Conservation (phyloP, 495 filamentous ascomycete species). For the Trichoderma asperelloides region DNA sequence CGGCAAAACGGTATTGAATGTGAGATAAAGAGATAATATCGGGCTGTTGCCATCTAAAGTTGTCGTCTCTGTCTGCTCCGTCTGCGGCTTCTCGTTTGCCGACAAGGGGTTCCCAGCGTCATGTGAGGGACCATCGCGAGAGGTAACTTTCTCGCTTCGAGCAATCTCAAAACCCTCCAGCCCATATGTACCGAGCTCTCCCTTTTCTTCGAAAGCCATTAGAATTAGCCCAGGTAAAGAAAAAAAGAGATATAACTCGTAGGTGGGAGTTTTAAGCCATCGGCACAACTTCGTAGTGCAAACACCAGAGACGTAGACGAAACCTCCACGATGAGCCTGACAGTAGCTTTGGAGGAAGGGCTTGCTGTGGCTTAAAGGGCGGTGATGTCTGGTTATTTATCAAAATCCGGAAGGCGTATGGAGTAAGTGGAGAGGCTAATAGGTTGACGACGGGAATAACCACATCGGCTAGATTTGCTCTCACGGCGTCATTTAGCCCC, state of each 20-base stretch:
- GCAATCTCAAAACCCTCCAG: neutral
- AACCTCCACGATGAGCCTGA: neutral
- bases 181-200: neutral
- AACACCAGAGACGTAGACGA: neutral
- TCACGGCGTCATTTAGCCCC: neutral
- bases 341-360: neutral
- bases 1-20: slow-evolving; percentile 55
- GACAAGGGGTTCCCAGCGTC: neutral
- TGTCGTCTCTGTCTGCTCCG: slow-evolving; percentile 1
- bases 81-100: neutral
- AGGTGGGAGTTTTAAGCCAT: neutral
- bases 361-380: neutral
- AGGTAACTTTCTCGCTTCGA: neutral
- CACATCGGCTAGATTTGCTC: neutral
- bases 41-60: slow-evolving; percentile 14
- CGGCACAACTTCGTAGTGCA: neutral
- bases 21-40: slow-evolving; percentile 64
- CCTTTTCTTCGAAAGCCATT: neutral
- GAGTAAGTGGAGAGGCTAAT: slow-evolving; percentile 3
- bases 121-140: neutral
- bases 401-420: neutral
- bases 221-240: neutral
- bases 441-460: neutral
- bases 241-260: neutral
- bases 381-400: neutral